Base-by-base conservation (phyloP, 2,329 filamentous ascomycete genomes). In the Fusarium piperis region DNA sequence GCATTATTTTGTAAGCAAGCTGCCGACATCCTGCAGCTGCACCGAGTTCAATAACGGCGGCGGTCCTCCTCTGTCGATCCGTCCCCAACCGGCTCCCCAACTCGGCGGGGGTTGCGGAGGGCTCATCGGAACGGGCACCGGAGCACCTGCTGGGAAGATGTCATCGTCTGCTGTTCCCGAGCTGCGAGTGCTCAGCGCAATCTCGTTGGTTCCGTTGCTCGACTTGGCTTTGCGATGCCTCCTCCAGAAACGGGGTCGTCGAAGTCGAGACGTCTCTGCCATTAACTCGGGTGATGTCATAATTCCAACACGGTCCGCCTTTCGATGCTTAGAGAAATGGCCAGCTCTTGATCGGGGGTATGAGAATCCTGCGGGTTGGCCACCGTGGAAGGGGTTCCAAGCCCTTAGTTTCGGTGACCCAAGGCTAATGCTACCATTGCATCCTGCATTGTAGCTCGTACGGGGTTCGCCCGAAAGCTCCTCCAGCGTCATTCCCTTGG, bases 401-500 rank as follows among this genome's bases (percentile, higher is more conserved):
- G 79, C 78, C 6, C 73, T 78, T 38, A 77, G 60, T 39, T 76
- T 78, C 4, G 79, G 76, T 3, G 76, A 76, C 20, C 78, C 80
- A 12, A 81, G 76, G 52, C 76, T 78, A 69, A 86, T 84, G 69
- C 85, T 87, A 23, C 85, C 85, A 74, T 86, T 87, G 52, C 84
- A 84, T 32, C 85, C 85, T 6, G 84, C 79, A 60, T 88, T 86
- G 73, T 87, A 87, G 32, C 84, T 91, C 20, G 90, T 90, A 2
- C 89, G 87, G 3, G 88, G 84, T 79, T 94, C 92, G 11, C 91
- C 91, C 2, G 90, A 87, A 16, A 94, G 82, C 70, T 91, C 88
- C 78, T 94, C 93, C 44, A 96, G 83, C 0, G 92, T 94, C 79
- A 90, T 86, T 1, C 91, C 87, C 83, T 92, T 94, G 0, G 91